Conservation (phyloP, 306 rosid species). For the Vicia faba region DNA sequence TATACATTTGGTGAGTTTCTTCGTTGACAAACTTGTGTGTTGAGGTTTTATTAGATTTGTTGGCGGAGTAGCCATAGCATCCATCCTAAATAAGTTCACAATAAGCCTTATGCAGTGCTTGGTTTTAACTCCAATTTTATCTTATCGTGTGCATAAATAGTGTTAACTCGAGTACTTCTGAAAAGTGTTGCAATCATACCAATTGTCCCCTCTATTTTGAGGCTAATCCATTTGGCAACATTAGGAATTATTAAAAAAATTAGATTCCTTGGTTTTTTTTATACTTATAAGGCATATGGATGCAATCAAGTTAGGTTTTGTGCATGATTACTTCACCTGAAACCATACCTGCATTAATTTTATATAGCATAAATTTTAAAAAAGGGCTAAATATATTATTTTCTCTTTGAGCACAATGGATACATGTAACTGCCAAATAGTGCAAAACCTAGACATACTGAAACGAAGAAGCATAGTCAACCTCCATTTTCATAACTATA, state of each 20-base stretch:
- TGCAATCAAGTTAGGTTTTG: conserved; percentile 2
- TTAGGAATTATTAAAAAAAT: neutral
- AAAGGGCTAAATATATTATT: no score
- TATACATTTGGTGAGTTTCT: conserved; percentile 77
- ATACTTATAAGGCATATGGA: neutral
- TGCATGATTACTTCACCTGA: neutral
- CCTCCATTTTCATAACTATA: no score
- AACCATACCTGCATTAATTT: neutral
- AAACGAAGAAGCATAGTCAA: no score
- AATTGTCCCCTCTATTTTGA: neutral
- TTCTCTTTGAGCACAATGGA: no score
- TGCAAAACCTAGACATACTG: no score
- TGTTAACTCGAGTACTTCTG: conserved; percentile 14
- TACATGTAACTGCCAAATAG: no score
- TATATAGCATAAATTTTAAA: no score
- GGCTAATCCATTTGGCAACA: neutral
- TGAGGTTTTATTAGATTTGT: conserved; percentile 28
- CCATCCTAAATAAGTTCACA: conserved; percentile 3
- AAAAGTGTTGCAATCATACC: neutral
- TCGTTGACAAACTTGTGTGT: conserved; percentile 15
- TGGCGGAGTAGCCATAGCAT: conserved; percentile 5
- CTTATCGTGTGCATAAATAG: neutral
- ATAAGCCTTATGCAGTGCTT: conserved; percentile 7
- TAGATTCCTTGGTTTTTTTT: neutral
- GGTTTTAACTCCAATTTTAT: conserved; percentile 29